A percentile compares a stretch with the other conserved stretches of the same genome.
These are phyloP conservation scores for Talaromyces sp. DNA, from an alignment of 2,329 filamentous ascomycete species.

Conservation along the genomic window DNA sequence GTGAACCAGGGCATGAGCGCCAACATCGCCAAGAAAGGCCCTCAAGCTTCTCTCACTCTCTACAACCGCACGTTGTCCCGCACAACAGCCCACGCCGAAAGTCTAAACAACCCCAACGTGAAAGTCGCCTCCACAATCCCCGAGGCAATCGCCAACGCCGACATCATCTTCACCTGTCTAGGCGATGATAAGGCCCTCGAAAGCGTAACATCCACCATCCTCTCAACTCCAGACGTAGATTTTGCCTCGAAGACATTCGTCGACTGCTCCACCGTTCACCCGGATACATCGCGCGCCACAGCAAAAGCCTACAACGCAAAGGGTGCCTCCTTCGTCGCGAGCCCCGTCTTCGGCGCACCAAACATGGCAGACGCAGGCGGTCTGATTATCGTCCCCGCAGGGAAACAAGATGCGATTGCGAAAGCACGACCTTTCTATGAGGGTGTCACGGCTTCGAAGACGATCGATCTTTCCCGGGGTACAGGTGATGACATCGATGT, in stretches of 20 bases:
- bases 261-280: slow-evolving; percentile 86
- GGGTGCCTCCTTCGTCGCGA: slow-evolving; percentile 75
- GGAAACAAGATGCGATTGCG: slow-evolving; percentile 61
- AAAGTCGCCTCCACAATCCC: slow-evolving; percentile 65
- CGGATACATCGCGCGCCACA: slow-evolving; percentile 72
- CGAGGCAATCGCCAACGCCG: slow-evolving; percentile 68
- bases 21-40: slow-evolving; percentile 78
- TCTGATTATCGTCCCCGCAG: slow-evolving; percentile 74
- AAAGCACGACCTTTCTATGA: slow-evolving; percentile 71
- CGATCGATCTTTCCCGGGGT: slow-evolving; percentile 22
- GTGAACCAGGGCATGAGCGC: slow-evolving; percentile 72
- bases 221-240: slow-evolving; percentile 50
- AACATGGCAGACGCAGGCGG: slow-evolving; percentile 62
- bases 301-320: slow-evolving; percentile 59
- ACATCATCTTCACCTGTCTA: slow-evolving; percentile 81
- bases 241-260: slow-evolving; percentile 76
- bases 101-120: slow-evolving; percentile 58
- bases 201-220: slow-evolving; percentile 60
- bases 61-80: slow-evolving; percentile 77
- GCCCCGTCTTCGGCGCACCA: slow-evolving; percentile 55
- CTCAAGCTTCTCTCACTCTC: slow-evolving; percentile 69
- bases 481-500: slow-evolving; percentile 67
- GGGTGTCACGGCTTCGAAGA: slow-evolving; percentile 64
- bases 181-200: slow-evolving; percentile 76
- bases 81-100: slow-evolving; percentile 64